Evolutionary conservation across 495 filamentous ascomycete genomes (phyloP).

Genomic region (Aspergillus bertholletiae): DNA sequence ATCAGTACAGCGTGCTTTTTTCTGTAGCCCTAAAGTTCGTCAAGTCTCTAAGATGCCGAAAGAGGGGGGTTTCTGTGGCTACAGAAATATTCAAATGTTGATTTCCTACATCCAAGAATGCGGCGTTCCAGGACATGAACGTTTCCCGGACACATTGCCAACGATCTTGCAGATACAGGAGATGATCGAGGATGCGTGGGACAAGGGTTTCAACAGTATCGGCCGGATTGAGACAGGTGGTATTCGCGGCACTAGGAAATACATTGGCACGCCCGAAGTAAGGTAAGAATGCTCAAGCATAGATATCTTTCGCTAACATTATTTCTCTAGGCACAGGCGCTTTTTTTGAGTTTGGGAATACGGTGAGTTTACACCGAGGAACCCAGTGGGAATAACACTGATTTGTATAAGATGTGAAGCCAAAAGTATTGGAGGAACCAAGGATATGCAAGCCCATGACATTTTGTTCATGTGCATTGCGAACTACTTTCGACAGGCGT

Average conservation of each 20-base stretch:
- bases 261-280: conserved; percentile 93
- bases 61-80: conserved; percentile 96
- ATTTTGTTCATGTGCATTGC: conserved; percentile 66
- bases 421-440: conserved; percentile 40
- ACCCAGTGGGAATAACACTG: background rate
- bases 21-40: conserved; percentile 72
- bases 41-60: conserved; percentile 78
- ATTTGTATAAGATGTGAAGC: conserved; percentile 45
- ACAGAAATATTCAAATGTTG: conserved; percentile 95
- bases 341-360: conserved; percentile 68
- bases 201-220: conserved; percentile 70
- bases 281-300: conserved; percentile 10
- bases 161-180: conserved; percentile 84
- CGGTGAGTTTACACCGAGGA: conserved; percentile 40
- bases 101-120: conserved; percentile 69
- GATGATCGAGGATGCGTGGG: conserved; percentile 87
- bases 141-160: conserved; percentile 62
- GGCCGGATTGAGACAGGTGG: conserved; percentile 83
- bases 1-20: conserved; percentile 63
- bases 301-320: conserved; percentile 5
- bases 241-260: conserved; percentile 84
- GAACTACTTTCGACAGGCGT: conserved; percentile 63
- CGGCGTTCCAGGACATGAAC: conserved; percentile 50
- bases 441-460: conserved; percentile 45
- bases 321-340: conserved; percentile 65